A percentile compares a stretch with the other conserved stretches of the same genome.
These are phyloP conservation scores for Rhizopus sp. DNA, from an alignment of 371 early-diverging fungal species.

Conservation along the genomic window DNA sequence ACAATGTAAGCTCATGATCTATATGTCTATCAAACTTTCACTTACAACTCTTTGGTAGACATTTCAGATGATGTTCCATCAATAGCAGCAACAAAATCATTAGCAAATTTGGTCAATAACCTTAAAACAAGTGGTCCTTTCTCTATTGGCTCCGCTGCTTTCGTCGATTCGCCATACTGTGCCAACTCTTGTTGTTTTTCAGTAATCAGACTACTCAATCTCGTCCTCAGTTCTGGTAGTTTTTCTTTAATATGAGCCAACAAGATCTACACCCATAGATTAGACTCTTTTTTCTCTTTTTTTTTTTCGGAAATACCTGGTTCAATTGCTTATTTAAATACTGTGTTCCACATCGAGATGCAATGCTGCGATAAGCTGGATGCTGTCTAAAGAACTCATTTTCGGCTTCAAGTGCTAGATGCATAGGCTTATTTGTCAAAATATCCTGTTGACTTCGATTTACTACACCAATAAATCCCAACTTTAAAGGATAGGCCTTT, in stretches of 20 bases:
- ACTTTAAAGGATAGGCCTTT: slow-evolving; percentile 77
- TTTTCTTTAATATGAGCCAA: slow-evolving; percentile 83
- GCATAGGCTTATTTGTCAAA: slow-evolving; percentile 78
- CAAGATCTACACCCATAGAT: slow-evolving; percentile 55
- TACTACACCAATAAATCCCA: slow-evolving; percentile 92
- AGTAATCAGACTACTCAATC: slow-evolving; percentile 75
- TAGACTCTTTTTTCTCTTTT: neutral
- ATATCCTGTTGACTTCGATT: slow-evolving; percentile 92
- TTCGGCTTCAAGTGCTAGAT: slow-evolving; percentile 75
- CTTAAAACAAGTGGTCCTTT: slow-evolving; percentile 73
- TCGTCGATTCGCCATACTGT: slow-evolving; percentile 74
- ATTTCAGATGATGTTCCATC: slow-evolving; percentile 85
- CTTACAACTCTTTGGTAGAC: slow-evolving; percentile 86
- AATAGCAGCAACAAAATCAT: slow-evolving; percentile 79
- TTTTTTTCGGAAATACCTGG: slow-evolving; percentile 26
- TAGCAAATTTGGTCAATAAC: slow-evolving; percentile 81
- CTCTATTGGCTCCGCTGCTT: slow-evolving; percentile 44
- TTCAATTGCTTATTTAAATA: slow-evolving; percentile 82
- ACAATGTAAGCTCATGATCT: neutral
- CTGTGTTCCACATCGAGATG: slow-evolving; percentile 82
- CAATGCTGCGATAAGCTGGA: slow-evolving; percentile 80
- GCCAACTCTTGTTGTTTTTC: slow-evolving; percentile 82
- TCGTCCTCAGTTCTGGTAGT: slow-evolving; percentile 81
- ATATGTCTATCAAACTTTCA: neutral
- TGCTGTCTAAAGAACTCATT: slow-evolving; percentile 79